These are phyloP conservation scores for Wallacemonas sp. DNA, from an alignment of 208 protist genomes.

Conservation along the genomic window DNA sequence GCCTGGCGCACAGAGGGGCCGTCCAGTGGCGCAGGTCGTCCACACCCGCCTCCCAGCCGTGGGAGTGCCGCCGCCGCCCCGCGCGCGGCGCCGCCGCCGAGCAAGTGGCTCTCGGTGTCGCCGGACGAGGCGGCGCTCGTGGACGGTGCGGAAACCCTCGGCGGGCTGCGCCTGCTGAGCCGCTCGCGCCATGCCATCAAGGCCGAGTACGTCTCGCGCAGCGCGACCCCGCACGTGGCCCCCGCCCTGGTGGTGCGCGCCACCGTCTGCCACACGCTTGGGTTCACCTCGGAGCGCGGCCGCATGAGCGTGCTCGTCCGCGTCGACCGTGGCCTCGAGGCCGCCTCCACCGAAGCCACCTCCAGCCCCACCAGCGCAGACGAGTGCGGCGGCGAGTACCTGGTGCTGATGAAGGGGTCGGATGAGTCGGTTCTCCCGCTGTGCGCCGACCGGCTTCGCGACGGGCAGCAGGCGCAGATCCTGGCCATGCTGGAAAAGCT, in stretches of 20 bases:
- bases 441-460: constrained; percentile 26
- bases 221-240: constrained; percentile 38
- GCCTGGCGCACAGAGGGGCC: background rate
- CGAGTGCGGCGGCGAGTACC: constrained; percentile 15
- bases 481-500: constrained; percentile 27
- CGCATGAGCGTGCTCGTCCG: constrained; percentile 80
- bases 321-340: constrained; percentile 14
- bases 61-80: too few relatives aligned
- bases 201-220: constrained; percentile 9
- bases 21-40: too few relatives aligned
- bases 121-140: constrained; percentile 94
- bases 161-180: constrained; percentile 55
- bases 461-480: background rate
- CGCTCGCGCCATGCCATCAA: background rate
- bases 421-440: constrained; percentile 74
- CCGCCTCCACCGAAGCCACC: too few relatives aligned
- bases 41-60: too few relatives aligned
- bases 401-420: constrained; percentile 79
- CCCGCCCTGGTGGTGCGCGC: constrained; percentile 23
- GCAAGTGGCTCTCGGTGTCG: constrained; percentile 79
- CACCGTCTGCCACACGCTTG: constrained; percentile 52
- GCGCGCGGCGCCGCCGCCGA: background rate
- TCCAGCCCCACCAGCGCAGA: too few relatives aligned
- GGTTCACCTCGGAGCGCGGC: constrained; percentile 82
- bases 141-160: constrained; percentile 54